Evolutionary conservation across 2,329 filamentous ascomycete species (phyloP), one percentile per base, ranked within the genome.

Genomic region (Zalaria obscura): DNA sequence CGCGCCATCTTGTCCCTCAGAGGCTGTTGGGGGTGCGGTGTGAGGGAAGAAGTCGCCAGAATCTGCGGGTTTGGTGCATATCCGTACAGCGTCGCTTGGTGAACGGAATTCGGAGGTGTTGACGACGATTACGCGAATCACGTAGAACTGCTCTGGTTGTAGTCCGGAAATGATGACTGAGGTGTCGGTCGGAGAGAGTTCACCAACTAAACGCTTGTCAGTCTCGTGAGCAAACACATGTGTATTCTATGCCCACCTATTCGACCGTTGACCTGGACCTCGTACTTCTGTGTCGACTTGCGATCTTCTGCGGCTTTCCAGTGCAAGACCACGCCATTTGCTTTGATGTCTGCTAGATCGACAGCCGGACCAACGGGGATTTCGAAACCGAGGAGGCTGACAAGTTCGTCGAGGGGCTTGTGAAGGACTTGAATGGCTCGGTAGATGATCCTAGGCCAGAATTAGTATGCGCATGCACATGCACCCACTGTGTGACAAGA

Each of bases 71-170:
- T 67, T 64, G 11, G 91, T 96, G 52, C 83, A 76, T 41, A 98
- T 69, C 41, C 91, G 82, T 48, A 96, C 79, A 32, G 93, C 77
- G 4, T 78, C 73, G 59, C 91, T 95, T 32, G 85, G 83, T 1
- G 88, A 86, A 56, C 93, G 86, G 54, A 96, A 96, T 60, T 91
- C 93, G 51, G 88, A 86, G 27, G 81, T 76, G 38, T 89, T 93
- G 41, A 95, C 82, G 33, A 89, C 86, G 50, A 95, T 83, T 41
- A 96, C 85, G 45, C 89, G 81, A 27, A 98, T 80, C 49, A 93
- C 93, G 64, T 96, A 96, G 54, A 88, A 93, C 53, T 84, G 83
- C 49, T 82, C 79, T 0, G 91, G 87, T 52, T 82, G 80, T 5
- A 98, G 70, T 33, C 88, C 86, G 28, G 83, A 87, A 42, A 98